phyloP scores from a whole-genome alignment of 2,329 filamentous ascomycete genomes.

The Parasarocladium wereldwijsianum region DNA sequence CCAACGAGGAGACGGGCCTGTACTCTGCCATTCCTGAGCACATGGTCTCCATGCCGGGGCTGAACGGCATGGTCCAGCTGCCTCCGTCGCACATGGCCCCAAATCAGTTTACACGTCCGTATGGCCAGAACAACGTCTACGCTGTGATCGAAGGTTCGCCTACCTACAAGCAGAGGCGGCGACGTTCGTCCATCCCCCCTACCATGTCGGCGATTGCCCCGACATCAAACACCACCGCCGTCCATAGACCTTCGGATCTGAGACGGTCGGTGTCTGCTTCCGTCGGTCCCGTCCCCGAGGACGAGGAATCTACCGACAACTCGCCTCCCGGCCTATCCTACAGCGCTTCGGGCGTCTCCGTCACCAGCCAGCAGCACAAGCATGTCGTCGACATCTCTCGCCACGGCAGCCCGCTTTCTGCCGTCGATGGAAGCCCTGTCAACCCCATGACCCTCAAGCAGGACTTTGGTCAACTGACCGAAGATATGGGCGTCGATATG shows the following conservation, averaged over 20 bases:
- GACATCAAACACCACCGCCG: constrained; percentile 44
- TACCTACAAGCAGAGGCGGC: constrained; percentile 93
- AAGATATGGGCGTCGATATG: constrained; percentile 44
- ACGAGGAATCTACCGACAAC: constrained; percentile 63
- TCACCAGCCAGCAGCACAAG: constrained; percentile 54
- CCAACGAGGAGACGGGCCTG: constrained; percentile 91
- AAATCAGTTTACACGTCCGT: constrained; percentile 64
- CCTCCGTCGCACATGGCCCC: constrained; percentile 73
- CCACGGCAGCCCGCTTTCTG: constrained; percentile 79
- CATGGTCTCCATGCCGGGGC: constrained; percentile 52
- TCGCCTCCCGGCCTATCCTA: constrained; percentile 66
- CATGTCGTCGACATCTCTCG: constrained; percentile 74
- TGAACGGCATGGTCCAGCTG: constrained; percentile 83
- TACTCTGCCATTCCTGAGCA: constrained; percentile 93
- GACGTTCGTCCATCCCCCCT: constrained; percentile 83
- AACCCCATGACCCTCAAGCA: constrained; percentile 58
- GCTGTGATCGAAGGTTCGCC: constrained; percentile 95
- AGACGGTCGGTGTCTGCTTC: constrained; percentile 82
- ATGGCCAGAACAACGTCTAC: constrained; percentile 67
- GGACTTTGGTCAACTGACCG: constrained; percentile 50
- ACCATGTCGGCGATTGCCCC: constrained; percentile 56
- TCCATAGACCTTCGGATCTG: constrained; percentile 76
- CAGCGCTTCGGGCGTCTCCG: constrained; percentile 51
- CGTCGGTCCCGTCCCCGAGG: constrained; percentile 66
- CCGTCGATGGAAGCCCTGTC: constrained; percentile 68